Evolutionary conservation across 441 rosid species (phyloP).

Genomic region (Capsella rubella): DNA sequence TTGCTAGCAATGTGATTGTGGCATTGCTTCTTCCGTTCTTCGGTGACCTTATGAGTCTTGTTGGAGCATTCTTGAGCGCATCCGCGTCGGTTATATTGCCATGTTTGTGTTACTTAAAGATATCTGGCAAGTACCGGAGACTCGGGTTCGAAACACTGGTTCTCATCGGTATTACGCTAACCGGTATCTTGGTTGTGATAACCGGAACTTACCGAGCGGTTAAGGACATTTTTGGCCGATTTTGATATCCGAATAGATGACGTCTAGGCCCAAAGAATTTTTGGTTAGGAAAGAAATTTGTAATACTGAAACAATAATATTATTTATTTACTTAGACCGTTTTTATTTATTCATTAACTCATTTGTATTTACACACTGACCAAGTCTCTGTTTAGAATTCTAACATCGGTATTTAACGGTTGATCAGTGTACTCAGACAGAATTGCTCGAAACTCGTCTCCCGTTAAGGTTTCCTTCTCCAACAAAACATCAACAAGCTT

Average conservation of each 20-base stretch:
- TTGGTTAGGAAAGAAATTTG: constrained; percentile 14
- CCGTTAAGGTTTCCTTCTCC: constrained; percentile 71
- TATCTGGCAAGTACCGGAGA: constrained; percentile 60
- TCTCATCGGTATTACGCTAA: constrained; percentile 46
- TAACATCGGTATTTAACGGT: constrained; percentile 35
- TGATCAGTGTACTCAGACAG: constrained; percentile 58
- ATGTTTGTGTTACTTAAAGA: constrained; percentile 80
- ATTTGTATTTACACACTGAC: constrained; percentile 42
- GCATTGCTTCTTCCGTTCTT: constrained; percentile 79
- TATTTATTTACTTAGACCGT: background rate
- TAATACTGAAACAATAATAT: background rate
- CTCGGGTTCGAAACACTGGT: constrained; percentile 53
- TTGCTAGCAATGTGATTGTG: constrained; percentile 63
- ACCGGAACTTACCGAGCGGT: constrained; percentile 73
- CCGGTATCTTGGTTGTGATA: constrained; percentile 51
- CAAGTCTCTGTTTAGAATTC: constrained; percentile 47
- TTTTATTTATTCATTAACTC: too few species aligned
- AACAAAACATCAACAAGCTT: constrained; percentile 74
- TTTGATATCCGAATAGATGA: constrained; percentile 22
- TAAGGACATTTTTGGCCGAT: constrained; percentile 51
- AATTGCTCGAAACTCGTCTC: constrained; percentile 72
- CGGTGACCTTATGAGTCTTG: constrained; percentile 82
- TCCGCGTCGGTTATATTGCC: constrained; percentile 76
- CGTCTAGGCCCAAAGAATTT: background rate
- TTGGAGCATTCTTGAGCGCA: constrained; percentile 83